Evolutionary conservation across 352 stramenopile genomes (phyloP).

Genomic region (Phytophthora megakarya): DNA sequence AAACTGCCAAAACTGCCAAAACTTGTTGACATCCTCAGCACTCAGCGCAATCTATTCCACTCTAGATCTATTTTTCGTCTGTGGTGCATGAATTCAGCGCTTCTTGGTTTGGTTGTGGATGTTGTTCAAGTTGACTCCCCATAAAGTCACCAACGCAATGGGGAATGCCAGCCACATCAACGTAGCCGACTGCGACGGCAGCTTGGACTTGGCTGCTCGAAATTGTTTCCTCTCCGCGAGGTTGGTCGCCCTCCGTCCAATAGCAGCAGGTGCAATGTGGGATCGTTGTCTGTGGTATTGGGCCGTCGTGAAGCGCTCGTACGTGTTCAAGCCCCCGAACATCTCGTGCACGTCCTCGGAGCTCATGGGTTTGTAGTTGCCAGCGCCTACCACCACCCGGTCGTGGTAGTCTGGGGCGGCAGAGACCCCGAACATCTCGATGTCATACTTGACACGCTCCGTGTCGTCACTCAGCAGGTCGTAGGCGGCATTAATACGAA

Average conservation of each 20-base stretch:
- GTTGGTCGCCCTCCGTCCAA: slow-evolving; percentile 62
- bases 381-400: slow-evolving; percentile 22
- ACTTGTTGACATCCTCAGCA: no score
- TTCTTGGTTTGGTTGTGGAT: slow-evolving; percentile 60
- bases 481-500: slow-evolving; percentile 79
- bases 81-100: slow-evolving; percentile 20
- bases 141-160: slow-evolving; percentile 52
- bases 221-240: slow-evolving; percentile 75
- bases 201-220: slow-evolving; percentile 51
- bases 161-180: slow-evolving; percentile 72
- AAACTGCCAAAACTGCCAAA: not conserved
- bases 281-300: slow-evolving; percentile 71
- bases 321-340: slow-evolving; percentile 72
- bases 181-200: slow-evolving; percentile 64
- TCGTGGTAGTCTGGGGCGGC: slow-evolving; percentile 42
- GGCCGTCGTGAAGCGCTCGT: slow-evolving; percentile 79
- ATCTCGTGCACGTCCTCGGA: slow-evolving; percentile 75
- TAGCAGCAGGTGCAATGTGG: slow-evolving; percentile 50
- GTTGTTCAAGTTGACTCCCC: slow-evolving; percentile 63
- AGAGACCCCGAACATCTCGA: slow-evolving; percentile 71
- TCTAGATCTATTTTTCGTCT: slow-evolving; percentile 27
- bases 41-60: not conserved
- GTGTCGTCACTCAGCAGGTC: slow-evolving; percentile 60
- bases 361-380: slow-evolving; percentile 71
- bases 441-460: slow-evolving; percentile 66